Base-by-base conservation (phyloP, 2,329 filamentous ascomycete species). In the Taxawa tesnikishii region DNA sequence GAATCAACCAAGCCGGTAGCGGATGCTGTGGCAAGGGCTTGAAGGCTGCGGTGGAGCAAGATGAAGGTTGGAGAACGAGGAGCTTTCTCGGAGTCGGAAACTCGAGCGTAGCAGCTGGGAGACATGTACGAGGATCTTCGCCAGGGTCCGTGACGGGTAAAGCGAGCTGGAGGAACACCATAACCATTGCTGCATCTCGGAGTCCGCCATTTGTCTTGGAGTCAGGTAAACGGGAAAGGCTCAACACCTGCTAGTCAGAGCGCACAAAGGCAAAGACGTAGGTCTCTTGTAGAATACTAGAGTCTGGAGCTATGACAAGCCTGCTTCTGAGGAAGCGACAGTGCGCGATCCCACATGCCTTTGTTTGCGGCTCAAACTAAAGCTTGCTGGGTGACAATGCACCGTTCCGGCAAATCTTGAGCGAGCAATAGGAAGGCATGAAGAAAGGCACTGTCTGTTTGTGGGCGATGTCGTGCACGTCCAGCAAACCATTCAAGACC, bases 341-440 rank as follows among this genome's bases (percentile, higher is more conserved):
- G n/a, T 30, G 26, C 8, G n/a, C 34, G 23, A 17, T 17, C 19
- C n/a, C 14, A 13, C 27, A 46, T 51, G 53, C 49, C 56, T 60
- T 54, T 56, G 55, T 57, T 51, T 54, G 56, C 48, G 51, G 44
- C 53, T 51, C 36, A 52, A 55, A 23, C n/a, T 23, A 43, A 60
- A 65, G 65, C 70, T 73, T 70, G 71, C 71, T 70, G 58, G 62
- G 55, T 53, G 46, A 42, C 39, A 37, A 27, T 48, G 51, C 53
- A 57, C 60, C 68, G 57, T 74, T 71, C 71, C 48, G 71, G 62
- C 72, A 67, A 74, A 70, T 68, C 65, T 59, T 28, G 28, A 35
- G n/a, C 31, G 26, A 39, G 45, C 42, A 60, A 58, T 50, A 48
- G 42, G 19, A 41, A 48, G 48, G 49, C 48, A 43, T 33, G 33